Evolutionary conservation across 169 alveolate genomes (phyloP).

Genomic region (Cryptosporidium ryanae): DNA sequence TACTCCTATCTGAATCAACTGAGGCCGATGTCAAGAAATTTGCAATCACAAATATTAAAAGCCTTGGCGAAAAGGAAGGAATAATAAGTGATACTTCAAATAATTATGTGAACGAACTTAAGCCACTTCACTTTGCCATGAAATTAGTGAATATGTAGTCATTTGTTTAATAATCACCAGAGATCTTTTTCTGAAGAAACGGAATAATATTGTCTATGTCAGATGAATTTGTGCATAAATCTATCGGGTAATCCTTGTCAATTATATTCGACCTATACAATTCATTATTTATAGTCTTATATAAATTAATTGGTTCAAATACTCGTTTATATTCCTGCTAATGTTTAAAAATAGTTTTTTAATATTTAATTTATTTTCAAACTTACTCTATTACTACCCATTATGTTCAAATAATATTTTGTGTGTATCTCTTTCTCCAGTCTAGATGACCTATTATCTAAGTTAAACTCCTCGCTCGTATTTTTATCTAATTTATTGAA

Average conservation of each 20-base stretch:
- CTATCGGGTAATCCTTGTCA: constrained; percentile 43
- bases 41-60: constrained; percentile 25
- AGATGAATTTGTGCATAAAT: constrained; percentile 13
- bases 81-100: not conserved
- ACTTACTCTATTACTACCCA: constrained; percentile 16
- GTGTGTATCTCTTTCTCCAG: not conserved
- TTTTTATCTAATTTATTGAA: too few species aligned
- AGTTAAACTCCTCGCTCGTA: too few species aligned
- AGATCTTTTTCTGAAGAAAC: constrained; percentile 10
- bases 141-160: constrained; percentile 26
- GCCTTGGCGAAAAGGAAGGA: not conserved
- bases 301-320: constrained; percentile 11
- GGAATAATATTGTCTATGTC: constrained; percentile 52
- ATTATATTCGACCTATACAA: constrained; percentile 49
- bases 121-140: constrained; percentile 34
- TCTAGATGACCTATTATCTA: not conserved
- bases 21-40: constrained; percentile 12
- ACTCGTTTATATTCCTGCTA: not conserved
- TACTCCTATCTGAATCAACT: constrained; percentile 42
- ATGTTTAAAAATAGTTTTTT: not conserved
- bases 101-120: constrained; percentile 18
- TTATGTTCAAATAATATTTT: constrained; percentile 13
- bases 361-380: not conserved
- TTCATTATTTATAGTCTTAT: constrained; percentile 20
- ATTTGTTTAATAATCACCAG: not conserved